Evolutionary conservation across 2,329 filamentous ascomycete species (phyloP), one percentile per base, ranked within the genome.

Genomic region (Harringtonia lauricola): DNA sequence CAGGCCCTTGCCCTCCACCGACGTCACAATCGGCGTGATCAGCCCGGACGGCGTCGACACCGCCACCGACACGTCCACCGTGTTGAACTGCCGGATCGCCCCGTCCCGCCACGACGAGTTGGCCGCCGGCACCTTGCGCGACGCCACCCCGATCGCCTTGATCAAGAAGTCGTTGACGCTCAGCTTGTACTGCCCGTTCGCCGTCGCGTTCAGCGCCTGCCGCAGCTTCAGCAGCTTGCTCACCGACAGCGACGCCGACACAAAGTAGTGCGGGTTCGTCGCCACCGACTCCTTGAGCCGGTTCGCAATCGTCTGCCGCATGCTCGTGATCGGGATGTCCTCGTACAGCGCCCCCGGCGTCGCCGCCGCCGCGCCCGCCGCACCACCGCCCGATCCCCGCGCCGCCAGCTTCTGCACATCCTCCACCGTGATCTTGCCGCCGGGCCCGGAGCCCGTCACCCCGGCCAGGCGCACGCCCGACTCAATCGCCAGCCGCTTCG

Each of bases 91-190:
- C 56, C 92, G 88, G 69, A 98, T 94, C 57, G 84, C 74, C 52
- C 86, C 88, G 56, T 82, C 83, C 58, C 84, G 81, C 90, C 92
- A 98, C 64, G 86, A 90, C 41, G 89, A 89, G 78, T 98, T 98
- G 67, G 89, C 92, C 52, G 85, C 78, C 47, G 92, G 92, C 39
- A 96, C 89, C 77, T 95, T 95, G 70, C 83, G 83, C 62, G 83
- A 87, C 49, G 92, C 92, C 50, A 85, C 72, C 47, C 79, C 86
- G 47, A 90, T 86, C 55, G 90, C 92, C 79, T 98, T 98, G 76
- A 98, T 87, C 51, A 98, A 75, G 76, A 98, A 95, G 69, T 98
- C 92, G 69, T 98, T 98, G 68, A 98, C 87, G n/a, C 89, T 95
- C 47, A 98, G 85, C 79, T 95, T 98, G 79, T 95, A 98, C 67